A percentile compares a stretch with the other conserved stretches of the same genome.
These are phyloP conservation scores for Aspergillus flavus DNA, from an alignment of 2,329 filamentous ascomycete species.

Conservation along the genomic window DNA sequence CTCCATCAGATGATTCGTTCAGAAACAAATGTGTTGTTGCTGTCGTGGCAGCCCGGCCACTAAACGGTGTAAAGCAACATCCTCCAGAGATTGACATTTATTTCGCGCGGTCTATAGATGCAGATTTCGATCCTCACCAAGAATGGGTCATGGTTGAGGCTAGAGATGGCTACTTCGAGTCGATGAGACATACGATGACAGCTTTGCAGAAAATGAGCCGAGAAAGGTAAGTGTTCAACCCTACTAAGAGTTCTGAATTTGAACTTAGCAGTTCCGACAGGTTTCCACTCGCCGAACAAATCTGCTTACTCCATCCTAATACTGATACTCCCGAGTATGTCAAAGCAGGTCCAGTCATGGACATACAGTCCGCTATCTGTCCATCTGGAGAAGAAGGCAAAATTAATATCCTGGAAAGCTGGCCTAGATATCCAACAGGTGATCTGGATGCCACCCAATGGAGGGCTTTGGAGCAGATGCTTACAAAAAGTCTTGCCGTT, in stretches of 20 bases:
- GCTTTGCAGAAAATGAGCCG: constrained; percentile 67
- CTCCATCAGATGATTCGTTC: constrained; percentile 62
- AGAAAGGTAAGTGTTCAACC: constrained; percentile 48
- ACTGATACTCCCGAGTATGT: constrained; percentile 59
- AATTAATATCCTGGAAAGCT: constrained; percentile 57
- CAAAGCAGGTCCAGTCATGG: constrained; percentile 48
- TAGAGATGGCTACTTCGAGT: constrained; percentile 74
- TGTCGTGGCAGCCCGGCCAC: constrained; percentile 69
- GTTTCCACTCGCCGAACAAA: constrained; percentile 49
- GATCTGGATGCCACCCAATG: constrained; percentile 72
- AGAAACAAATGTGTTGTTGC: constrained; percentile 67
- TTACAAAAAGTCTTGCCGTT: constrained; percentile 72
- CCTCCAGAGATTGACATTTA: constrained; percentile 76
- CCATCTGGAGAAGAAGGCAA: constrained; percentile 42
- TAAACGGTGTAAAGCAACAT: constrained; percentile 64
- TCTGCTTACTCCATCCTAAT: constrained; percentile 41
- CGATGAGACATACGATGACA: constrained; percentile 70
- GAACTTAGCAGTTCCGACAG: constrained; percentile 28
- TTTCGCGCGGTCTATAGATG: constrained; percentile 63
- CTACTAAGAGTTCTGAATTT: neutral
- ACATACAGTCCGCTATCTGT: constrained; percentile 52
- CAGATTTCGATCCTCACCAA: constrained; percentile 67
- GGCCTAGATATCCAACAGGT: constrained; percentile 50
- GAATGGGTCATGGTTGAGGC: constrained; percentile 81
- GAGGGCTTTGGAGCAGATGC: constrained; percentile 67